Base-by-base conservation (phyloP, 768 basidiomycete genomes). In the Russula foetens region DNA sequence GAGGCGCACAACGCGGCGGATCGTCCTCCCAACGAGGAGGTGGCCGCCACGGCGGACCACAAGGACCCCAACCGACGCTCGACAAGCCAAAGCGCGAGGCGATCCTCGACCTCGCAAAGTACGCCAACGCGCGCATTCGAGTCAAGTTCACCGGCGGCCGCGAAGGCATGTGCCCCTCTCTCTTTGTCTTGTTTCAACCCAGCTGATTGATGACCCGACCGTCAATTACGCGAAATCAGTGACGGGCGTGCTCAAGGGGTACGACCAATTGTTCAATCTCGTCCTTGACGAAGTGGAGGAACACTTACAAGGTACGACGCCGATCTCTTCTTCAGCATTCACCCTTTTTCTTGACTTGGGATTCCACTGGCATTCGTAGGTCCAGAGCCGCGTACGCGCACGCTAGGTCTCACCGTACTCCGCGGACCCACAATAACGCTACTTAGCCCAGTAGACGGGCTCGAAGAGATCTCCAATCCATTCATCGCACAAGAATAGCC, bases 81-180 rank as follows among this genome's bases (percentile, higher is more conserved):
- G 82, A 92, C 67, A 92, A 89, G 71, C 90, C 90, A 46, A 90
- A 89, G 72, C 83, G 91, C 45, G 96, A 98, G 73, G 91, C 92
- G 29, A 98, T 98, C 73, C 84, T 98, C 33, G 94, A 98, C 72
- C 84, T 98, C 33, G 84, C 90, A 51, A 95, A 96, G 73, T 98
- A 97, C 68, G 88, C 89, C 54, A 90, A 96, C 72, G 86, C 94
- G 73, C 82, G 84, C 63, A 91, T 99, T 70, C 77, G 92, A 58
- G 94, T 98, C 69, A 98, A 97, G 74, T 98, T 99, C 70, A 92
- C 92, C n/a, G 97, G 97, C 46, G 96, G 96, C 41, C 77, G 97
- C 43, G 94, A 99, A 82, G 94, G 95, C 91, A 62, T 53, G 68
- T 68, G 24, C 11, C 43, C 14, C 23, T 44, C 14, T 11, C 15